These are phyloP conservation scores for Starmerella asiatica DNA, from an alignment of 805 yeast genomes.

Conservation along the genomic window DNA sequence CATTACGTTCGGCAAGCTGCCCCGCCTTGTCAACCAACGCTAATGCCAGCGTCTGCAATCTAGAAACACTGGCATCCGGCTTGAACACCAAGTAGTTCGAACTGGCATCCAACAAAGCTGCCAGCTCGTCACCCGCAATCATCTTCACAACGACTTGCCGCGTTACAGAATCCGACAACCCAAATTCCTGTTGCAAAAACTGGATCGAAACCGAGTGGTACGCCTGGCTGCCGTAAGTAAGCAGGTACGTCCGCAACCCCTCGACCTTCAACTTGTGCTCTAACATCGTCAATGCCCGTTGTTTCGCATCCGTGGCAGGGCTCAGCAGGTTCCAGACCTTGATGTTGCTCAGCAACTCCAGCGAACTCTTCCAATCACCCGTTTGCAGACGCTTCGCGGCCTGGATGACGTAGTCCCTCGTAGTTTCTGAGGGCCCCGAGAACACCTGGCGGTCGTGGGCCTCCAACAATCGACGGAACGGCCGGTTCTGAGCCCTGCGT, in stretches of 20 bases:
- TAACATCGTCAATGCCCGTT: conserved; percentile 48
- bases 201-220: conserved; percentile 61
- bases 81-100: conserved; percentile 52
- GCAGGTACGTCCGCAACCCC: conserved; percentile 84
- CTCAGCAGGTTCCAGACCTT: conserved; percentile 78
- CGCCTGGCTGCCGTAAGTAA: conserved; percentile 57
- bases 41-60: conserved; percentile 76
- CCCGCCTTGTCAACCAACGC: conserved; percentile 70
- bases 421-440: conserved; percentile 96
- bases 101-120: conserved; percentile 59
- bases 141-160: conserved; percentile 54
- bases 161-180: conserved; percentile 43
- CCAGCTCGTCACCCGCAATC: conserved; percentile 64
- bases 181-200: conserved; percentile 53
- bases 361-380: conserved; percentile 80
- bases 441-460: conserved; percentile 87
- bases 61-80: conserved; percentile 66
- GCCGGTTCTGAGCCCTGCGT: conserved; percentile 58
- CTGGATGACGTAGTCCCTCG: conserved; percentile 82
- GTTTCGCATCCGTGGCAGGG: conserved; percentile 38
- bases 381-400: conserved; percentile 78
- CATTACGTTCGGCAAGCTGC: conserved; percentile 70
- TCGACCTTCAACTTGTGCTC: conserved; percentile 69
- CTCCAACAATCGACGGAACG: conserved; percentile 82
- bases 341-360: conserved; percentile 56